These are phyloP conservation scores for Coelastrella sp. DNA, from an alignment of 139 green algal species.

Conservation along the genomic window DNA sequence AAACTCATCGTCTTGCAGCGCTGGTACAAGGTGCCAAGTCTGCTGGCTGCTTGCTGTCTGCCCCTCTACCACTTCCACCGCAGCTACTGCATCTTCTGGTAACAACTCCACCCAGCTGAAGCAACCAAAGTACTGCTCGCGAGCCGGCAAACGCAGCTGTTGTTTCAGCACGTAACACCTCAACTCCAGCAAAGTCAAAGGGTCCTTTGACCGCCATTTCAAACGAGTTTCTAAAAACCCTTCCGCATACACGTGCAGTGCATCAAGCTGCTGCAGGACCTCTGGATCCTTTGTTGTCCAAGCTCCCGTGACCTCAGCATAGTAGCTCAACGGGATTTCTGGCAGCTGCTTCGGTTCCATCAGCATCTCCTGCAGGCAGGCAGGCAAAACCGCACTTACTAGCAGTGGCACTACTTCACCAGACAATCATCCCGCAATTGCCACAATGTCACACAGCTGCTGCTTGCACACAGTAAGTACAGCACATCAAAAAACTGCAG, in stretches of 20 bases:
- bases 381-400: not conserved
- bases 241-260: conserved; percentile 66
- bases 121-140: conserved; percentile 67
- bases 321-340: conserved; percentile 46
- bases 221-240: conserved; percentile 65
- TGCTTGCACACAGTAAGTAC: not conserved
- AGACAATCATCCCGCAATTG: not conserved
- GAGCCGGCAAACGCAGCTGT: conserved; percentile 47
- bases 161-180: conserved; percentile 50
- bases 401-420: not conserved
- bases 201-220: conserved; percentile 67
- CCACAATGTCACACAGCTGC: not conserved
- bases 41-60: not conserved
- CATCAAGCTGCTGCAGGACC: conserved; percentile 53
- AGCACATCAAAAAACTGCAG: not conserved
- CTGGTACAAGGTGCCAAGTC: not conserved
- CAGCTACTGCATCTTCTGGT: not conserved
- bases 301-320: conserved; percentile 56
- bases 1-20: conserved; percentile 28
- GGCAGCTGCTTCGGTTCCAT: conserved; percentile 51
- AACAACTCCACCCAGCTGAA: conserved; percentile 63
- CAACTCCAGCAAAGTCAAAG: conserved; percentile 77
- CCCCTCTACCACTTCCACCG: not conserved
- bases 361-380: conserved; percentile 39
- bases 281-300: conserved; percentile 67